Base-by-base conservation (phyloP, 106 monocot species). In the Xerophyta viscosa region DNA sequence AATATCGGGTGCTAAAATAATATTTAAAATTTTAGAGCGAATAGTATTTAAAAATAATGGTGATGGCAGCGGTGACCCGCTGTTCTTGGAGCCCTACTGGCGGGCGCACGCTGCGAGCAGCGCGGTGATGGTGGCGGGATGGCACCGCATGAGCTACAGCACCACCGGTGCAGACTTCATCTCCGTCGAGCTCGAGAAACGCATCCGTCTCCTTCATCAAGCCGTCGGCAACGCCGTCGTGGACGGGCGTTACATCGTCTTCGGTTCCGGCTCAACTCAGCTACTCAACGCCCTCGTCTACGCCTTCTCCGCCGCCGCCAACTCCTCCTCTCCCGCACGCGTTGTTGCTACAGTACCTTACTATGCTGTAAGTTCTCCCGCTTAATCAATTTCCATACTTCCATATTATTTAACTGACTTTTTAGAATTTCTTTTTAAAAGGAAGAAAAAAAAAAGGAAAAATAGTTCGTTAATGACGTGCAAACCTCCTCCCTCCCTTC, bases 81-180 rank as follows among this genome's bases (percentile, higher is more conserved):
- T 76, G 52, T 86, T 82, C 51, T 27, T 91, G 48, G 81, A 91
- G 58, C 75, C 81, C 3, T 91, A 91, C 75, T 91, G 91, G 91
- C 66, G 17, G 72, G 52, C 22, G 26, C 75, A 86, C 28, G 71
- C 81, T 0, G 67, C 68, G 0, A 26, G 22, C 22, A 65, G 91
- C 24, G 67, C 82, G 8, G 82, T 91, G 13, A 43, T 86, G 36
- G 11, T 91, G 8, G 37, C 86, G 7, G 86, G 78, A 18, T 86
- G 86, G 86, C 85, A 86, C 55, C 73, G 86, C 33, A 78, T 91
- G 91, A 79, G 78, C 65, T 86, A 91, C 66, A 1, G 0, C 0
- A 44, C 66, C 49, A 63, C 65, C 41, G 71, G 68, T 12, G 53
- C 65, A 6, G 15, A 17, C 43, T 78, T 26, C 67, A 52, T 60